A percentile compares a stretch with the other conserved stretches of the same genome.
These are phyloP conservation scores for Monilinia polystroma DNA, from an alignment of 2,329 filamentous ascomycete species.

Conservation along the genomic window DNA sequence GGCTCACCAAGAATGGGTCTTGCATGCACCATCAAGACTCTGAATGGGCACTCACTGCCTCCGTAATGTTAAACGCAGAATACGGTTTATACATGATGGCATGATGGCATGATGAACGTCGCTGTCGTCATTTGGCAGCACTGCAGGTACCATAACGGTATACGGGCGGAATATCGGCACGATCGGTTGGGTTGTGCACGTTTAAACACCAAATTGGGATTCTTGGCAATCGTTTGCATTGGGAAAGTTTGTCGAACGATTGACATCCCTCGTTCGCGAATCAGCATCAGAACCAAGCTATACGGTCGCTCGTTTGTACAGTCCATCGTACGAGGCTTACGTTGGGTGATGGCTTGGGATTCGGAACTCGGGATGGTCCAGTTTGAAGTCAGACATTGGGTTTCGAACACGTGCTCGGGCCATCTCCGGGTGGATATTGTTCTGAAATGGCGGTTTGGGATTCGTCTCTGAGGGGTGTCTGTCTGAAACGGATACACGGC, in stretches of 20 bases:
- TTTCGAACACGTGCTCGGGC: slow-evolving; percentile 7
- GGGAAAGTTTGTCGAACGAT: neutral
- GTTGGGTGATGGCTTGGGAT: neutral
- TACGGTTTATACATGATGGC: neutral
- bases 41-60: too few relatives aligned
- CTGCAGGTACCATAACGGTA: neutral
- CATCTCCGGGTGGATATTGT: neutral
- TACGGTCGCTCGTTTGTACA: neutral
- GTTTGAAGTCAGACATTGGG: neutral
- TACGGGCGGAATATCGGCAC: slow-evolving; percentile 10
- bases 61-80: neutral
- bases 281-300: neutral
- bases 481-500: slow-evolving; percentile 1
- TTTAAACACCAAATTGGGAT: slow-evolving; percentile 1
- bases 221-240: slow-evolving; percentile 6
- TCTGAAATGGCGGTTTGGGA: neutral
- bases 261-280: neutral
- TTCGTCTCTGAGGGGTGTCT: neutral
- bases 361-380: neutral
- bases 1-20: neutral
- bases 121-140: slow-evolving; percentile 13
- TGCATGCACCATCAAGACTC: neutral
- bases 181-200: neutral
- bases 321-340: neutral
- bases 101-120: neutral